Percentiles rank a stretch among this genome's conserved stretches.
Conservation (phyloP, 2,329 filamentous ascomycete species). For the Pezicula neosporulosa region DNA sequence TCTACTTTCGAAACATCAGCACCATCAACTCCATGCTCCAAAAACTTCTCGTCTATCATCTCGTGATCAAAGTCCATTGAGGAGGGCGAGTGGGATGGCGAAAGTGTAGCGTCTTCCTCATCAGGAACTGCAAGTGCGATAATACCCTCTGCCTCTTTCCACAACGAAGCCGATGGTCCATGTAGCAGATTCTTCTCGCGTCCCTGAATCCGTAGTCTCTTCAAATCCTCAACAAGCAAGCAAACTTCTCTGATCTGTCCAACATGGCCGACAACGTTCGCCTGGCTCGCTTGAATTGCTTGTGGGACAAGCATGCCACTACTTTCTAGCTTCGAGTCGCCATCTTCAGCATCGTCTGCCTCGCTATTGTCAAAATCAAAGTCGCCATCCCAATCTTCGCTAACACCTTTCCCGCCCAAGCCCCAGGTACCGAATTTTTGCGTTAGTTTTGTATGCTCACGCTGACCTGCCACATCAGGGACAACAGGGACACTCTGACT, state of each 20-base stretch:
- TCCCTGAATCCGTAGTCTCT: conserved; percentile 70
- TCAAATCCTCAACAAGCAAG: conserved; percentile 77
- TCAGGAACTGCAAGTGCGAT: conserved; percentile 77
- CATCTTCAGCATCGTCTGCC: conserved; percentile 34
- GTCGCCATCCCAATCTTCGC: conserved; percentile 88
- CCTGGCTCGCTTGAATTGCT: conserved; percentile 77
- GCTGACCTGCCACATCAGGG: conserved; percentile 52
- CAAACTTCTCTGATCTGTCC: conserved; percentile 81
- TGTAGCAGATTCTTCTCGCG: conserved; percentile 62
- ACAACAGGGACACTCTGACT: conserved; percentile 78
- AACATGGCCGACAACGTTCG: conserved; percentile 78
- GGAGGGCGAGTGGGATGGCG: conserved; percentile 21
- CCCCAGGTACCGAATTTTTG: conserved; percentile 82
- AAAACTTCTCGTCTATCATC: conserved; percentile 36
- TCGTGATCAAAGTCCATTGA: conserved; percentile 43
- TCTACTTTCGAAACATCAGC: conserved; percentile 42
- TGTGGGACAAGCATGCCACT: conserved; percentile 68
- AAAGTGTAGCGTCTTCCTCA: conserved; percentile 45
- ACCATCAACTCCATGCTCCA: conserved; percentile 37
- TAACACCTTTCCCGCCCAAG: conserved; percentile 72
- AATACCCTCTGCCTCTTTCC: conserved; percentile 82
- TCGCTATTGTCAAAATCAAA: conserved; percentile 62
- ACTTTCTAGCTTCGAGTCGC: conserved; percentile 33
- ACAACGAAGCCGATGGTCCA: conserved; percentile 58
- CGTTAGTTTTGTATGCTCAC: conserved; percentile 50